These are phyloP conservation scores for Penicillium psychrosexuale DNA, from an alignment of 2,329 filamentous ascomycete genomes.

Conservation along the genomic window DNA sequence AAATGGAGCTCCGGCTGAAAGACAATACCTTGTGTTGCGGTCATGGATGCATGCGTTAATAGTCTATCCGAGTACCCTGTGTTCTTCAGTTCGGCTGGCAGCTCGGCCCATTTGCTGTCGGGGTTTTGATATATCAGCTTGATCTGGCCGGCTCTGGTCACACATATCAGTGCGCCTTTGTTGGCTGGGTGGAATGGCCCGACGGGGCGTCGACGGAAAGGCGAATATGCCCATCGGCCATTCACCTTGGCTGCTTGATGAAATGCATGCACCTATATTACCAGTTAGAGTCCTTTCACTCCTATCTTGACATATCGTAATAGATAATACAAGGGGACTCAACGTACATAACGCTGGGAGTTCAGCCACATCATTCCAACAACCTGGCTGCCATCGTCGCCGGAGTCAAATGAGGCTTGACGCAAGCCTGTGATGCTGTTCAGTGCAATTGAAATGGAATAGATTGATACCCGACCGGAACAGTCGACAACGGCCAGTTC, in stretches of 20 bases:
- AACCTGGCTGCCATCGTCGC: slow-evolving; percentile 71
- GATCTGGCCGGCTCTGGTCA: slow-evolving; percentile 71
- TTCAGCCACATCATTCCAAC: slow-evolving; percentile 84
- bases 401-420: slow-evolving; percentile 62
- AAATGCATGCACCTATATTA: slow-evolving; percentile 40
- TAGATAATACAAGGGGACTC: neutral
- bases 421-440: slow-evolving; percentile 67
- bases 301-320: neutral
- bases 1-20: slow-evolving; percentile 11
- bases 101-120: slow-evolving; percentile 69
- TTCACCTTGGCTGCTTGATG: slow-evolving; percentile 63
- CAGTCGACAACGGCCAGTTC: slow-evolving; percentile 83
- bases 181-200: slow-evolving; percentile 66
- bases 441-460: slow-evolving; percentile 67
- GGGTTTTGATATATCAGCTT: slow-evolving; percentile 75
- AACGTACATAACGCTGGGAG: slow-evolving; percentile 51
- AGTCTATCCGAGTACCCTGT: slow-evolving; percentile 68
- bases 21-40: slow-evolving; percentile 66
- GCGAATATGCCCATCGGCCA: slow-evolving; percentile 66
- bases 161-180: slow-evolving; percentile 71
- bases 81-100: slow-evolving; percentile 69
- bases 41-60: slow-evolving; percentile 75
- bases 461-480: slow-evolving; percentile 71
- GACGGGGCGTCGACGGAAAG: slow-evolving; percentile 61
- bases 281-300: neutral